These are phyloP conservation scores for Phytophthora fragariae DNA, from an alignment of 352 stramenopile genomes.

Conservation along the genomic window DNA sequence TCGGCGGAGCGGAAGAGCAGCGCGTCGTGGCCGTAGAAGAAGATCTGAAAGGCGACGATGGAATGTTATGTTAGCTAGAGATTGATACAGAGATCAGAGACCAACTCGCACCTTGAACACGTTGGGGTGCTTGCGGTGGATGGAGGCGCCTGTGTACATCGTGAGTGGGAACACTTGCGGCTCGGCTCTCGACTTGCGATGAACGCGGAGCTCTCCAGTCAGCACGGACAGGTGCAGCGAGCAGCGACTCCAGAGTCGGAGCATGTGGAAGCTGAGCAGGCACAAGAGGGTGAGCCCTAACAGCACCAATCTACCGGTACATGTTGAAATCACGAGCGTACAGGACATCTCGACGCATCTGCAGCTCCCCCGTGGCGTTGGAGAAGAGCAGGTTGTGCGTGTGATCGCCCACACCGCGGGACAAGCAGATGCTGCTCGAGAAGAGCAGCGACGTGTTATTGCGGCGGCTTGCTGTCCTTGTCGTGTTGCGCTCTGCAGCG, in stretches of 20 bases:
- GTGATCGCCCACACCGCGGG: background rate
- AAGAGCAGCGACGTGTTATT: background rate
- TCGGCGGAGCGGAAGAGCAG: background rate
- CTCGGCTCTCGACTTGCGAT: slow-evolving; percentile 1
- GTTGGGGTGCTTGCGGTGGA: background rate
- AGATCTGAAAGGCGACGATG: background rate
- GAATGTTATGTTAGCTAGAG: background rate
- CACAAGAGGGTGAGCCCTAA: background rate
- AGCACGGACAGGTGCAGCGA: background rate
- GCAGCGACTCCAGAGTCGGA: background rate
- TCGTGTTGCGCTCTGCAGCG: background rate
- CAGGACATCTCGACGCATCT: background rate
- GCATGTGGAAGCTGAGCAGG: background rate
- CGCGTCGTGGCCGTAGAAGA: background rate
- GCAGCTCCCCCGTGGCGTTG: background rate
- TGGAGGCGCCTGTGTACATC: background rate
- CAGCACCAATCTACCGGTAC: no score
- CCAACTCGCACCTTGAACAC: background rate
- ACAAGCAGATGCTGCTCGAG: background rate
- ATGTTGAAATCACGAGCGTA: background rate
- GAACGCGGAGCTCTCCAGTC: background rate
- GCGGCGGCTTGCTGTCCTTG: background rate
- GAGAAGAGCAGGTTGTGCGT: background rate
- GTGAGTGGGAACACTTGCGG: background rate
- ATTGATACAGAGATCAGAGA: no score